phyloP scores from a whole-genome alignment of 2,329 filamentous ascomycete genomes.

The Fragosphaeria purpurea region DNA sequence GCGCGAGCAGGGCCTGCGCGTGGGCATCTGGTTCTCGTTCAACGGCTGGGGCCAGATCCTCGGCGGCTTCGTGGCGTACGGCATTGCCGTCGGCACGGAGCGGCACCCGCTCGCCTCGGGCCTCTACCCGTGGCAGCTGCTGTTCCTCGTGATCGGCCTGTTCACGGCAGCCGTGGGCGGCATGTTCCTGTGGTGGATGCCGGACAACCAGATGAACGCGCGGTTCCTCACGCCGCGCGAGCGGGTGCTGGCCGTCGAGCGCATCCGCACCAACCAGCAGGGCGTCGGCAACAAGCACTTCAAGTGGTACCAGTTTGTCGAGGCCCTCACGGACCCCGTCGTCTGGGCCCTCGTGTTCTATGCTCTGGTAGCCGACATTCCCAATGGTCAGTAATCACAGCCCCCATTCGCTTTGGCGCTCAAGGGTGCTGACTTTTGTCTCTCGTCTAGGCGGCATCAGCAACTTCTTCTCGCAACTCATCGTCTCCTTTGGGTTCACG shows the following conservation, averaged over 20 bases:
- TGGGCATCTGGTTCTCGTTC: conserved; percentile 59
- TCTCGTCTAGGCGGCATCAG: conserved; percentile 14
- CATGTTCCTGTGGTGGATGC: conserved; percentile 39
- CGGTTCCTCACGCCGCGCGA: conserved; percentile 47
- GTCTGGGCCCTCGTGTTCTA: conserved; percentile 27
- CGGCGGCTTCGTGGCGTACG: conserved; percentile 29
- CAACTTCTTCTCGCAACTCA: conserved; percentile 32
- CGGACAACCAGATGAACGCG: conserved; percentile 30
- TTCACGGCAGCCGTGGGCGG: conserved; percentile 38
- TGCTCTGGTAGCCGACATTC: conserved; percentile 25
- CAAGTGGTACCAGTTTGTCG: conserved; percentile 49
- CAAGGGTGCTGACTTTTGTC: background rate
- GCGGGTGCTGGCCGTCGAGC: conserved; percentile 37
- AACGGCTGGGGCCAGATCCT: conserved; percentile 29
- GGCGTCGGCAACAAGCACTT: conserved; percentile 60
- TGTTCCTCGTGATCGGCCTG: conserved; percentile 44
- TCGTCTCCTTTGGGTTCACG: conserved; percentile 52
- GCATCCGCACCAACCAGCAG: conserved; percentile 55
- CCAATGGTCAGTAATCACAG: conserved; percentile 20
- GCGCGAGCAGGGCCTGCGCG: conserved; percentile 53
- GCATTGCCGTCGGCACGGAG: conserved; percentile 36
- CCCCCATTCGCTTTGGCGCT: background rate
- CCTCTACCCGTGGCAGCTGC: conserved; percentile 54
- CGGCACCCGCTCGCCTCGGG: conserved; percentile 19
- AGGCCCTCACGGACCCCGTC: conserved; percentile 27